phyloP scores from a whole-genome alignment of 179 eudicot genomes.

The Nepenthes alata region DNA sequence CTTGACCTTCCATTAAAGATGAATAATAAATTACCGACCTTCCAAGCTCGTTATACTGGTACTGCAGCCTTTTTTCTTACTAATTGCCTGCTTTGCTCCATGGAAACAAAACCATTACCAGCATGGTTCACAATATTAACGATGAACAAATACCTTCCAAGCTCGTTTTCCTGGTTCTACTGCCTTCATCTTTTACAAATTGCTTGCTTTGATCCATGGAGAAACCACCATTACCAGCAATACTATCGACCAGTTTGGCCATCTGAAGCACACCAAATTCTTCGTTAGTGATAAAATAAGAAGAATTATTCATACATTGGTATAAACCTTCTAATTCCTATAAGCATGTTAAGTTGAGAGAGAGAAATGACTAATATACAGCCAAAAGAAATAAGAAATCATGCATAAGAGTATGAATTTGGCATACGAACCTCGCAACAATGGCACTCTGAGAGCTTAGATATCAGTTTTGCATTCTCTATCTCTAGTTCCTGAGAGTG shows the following conservation, averaged over 20 bases:
- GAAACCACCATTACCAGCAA: conserved; percentile 7
- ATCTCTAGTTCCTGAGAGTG: conserved; percentile 43
- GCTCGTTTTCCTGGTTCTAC: conserved; percentile 16
- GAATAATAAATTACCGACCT: no score
- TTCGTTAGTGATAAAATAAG: conserved; percentile 1
- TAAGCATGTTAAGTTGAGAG: background rate
- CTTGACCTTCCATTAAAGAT: no score
- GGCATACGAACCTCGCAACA: conserved; percentile 34
- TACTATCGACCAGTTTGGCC: conserved; percentile 17
- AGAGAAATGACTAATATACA: background rate
- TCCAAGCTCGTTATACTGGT: no score
- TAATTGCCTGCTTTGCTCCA: no score
- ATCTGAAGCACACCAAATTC: conserved; percentile 13
- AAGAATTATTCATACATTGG: background rate
- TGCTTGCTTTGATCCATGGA: conserved; percentile 11
- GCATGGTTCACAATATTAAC: no score
- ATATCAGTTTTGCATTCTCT: conserved; percentile 40
- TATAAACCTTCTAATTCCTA: background rate
- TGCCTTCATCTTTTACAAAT: conserved; percentile 8
- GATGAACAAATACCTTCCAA: no score
- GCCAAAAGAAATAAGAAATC: background rate
- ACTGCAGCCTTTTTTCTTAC: no score
- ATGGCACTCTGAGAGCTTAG: conserved; percentile 39
- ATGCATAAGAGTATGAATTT: no score
- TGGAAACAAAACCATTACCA: no score